Base-by-base conservation (phyloP, 495 filamentous ascomycete species). In the Bombardia bombarda region DNA sequence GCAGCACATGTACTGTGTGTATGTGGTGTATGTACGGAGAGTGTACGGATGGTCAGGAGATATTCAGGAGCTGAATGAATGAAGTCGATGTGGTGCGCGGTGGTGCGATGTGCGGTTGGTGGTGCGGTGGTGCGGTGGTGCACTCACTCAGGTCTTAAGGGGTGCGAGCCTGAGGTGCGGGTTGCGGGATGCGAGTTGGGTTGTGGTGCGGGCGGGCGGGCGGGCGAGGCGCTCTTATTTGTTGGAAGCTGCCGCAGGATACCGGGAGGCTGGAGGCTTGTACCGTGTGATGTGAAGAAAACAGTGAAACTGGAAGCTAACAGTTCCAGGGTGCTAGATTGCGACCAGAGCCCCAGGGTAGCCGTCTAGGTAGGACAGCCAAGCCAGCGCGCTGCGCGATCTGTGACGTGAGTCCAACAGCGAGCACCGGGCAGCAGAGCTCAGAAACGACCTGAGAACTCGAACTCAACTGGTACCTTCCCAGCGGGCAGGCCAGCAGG, bases 271-370 rank as follows among this genome's bases (percentile, higher is more conserved):
- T 47, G 32, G 43, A 42, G 28, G 40, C 19, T 21, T 40, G 49
- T 42, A 56, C 38, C 52, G 52, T 56, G 52, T 53, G 53, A 56
- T 56, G 53, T 26, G 37, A 49, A 46, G 40, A 53, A 47, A 42
- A 42, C 32, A n/a, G n/a, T n/a, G n/a, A n/a, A n/a, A n/a, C n/a
- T n/a, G n/a, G n/a, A n/a, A n/a, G n/a, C n/a, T n/a, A n/a, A n/a
- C n/a, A n/a, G n/a, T n/a, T n/a, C n/a, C n/a, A n/a, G n/a, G n/a
- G n/a, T n/a, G n/a, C n/a, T n/a, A n/a, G n/a, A n/a, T n/a, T n/a
- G n/a, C n/a, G n/a, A n/a, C n/a, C n/a, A n/a, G n/a, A n/a, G n/a
- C n/a, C n/a, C n/a, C n/a, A n/a, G n/a, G n/a, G n/a, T n/a, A n/a
- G 40, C 17, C 22, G 14, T 41, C 26, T 16, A 18, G 12, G 23